phyloP scores from a whole-genome alignment of 805 yeast species.

The Metschnikowia bowlesiae region DNA sequence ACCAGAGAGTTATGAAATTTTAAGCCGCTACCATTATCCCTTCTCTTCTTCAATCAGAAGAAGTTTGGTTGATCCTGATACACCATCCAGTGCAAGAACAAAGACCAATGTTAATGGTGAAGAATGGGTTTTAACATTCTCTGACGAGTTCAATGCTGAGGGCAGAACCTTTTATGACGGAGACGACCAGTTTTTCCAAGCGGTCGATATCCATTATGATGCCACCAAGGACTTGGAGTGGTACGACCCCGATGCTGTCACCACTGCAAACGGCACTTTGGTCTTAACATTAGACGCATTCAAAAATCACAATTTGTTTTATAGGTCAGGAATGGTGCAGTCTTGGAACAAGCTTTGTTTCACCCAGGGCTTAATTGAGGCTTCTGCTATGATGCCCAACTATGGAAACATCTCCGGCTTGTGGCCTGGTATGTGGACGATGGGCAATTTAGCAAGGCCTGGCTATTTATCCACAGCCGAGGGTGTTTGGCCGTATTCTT shows the following conservation, averaged over 20 bases:
- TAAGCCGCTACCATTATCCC: constrained; percentile 30
- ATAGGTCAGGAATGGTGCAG: constrained; percentile 39
- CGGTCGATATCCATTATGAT: constrained; percentile 38
- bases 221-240: constrained; percentile 43
- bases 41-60: constrained; percentile 34
- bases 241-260: constrained; percentile 42
- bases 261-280: constrained; percentile 38
- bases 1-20: constrained; percentile 15
- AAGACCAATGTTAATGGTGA: constrained; percentile 47
- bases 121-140: constrained; percentile 34
- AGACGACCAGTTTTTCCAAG: constrained; percentile 42
- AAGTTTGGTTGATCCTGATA: constrained; percentile 37
- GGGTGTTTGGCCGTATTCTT: constrained; percentile 40
- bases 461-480: constrained; percentile 34
- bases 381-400: constrained; percentile 29
- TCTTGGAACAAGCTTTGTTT: constrained; percentile 38
- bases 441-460: constrained; percentile 36
- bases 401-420: constrained; percentile 29
- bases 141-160: constrained; percentile 41
- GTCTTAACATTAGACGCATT: constrained; percentile 35
- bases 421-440: constrained; percentile 40
- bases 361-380: constrained; percentile 29
- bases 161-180: constrained; percentile 42
- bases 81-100: constrained; percentile 29
- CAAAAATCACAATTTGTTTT: constrained; percentile 32